Evolutionary conservation across 495 filamentous ascomycete species (phyloP).

Genomic region (Podospora conica): DNA sequence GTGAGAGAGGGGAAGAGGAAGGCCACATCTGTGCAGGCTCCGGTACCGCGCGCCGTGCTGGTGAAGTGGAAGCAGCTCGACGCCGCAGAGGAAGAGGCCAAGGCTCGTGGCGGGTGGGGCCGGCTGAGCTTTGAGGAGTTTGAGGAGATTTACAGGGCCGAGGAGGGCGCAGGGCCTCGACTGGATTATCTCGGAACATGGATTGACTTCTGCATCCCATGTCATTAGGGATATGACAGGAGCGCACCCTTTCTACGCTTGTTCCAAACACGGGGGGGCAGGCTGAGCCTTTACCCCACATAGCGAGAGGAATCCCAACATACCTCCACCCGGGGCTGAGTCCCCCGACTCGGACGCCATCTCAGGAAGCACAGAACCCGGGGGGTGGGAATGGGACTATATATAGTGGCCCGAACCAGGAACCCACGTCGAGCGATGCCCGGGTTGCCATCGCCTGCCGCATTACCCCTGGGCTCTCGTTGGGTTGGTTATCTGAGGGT

Average conservation of each 20-base stretch:
- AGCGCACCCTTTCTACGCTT: neutral
- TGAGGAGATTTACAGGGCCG: constrained; percentile 58
- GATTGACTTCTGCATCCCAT: constrained; percentile 71
- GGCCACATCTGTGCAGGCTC: constrained; percentile 27
- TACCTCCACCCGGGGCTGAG: too few species aligned
- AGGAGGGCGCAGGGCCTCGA: constrained; percentile 46
- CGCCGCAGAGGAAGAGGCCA: constrained; percentile 57
- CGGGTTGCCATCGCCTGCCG: neutral
- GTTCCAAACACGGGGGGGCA: too few species aligned
- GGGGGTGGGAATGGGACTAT: too few species aligned
- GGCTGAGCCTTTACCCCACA: too few species aligned
- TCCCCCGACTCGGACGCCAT: too few species aligned
- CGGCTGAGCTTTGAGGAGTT: constrained; percentile 69
- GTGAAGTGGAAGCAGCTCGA: constrained; percentile 54
- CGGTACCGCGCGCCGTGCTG: constrained; percentile 30
- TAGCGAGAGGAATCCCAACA: neutral
- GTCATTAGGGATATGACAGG: constrained; percentile 14
- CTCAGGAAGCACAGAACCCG: too few species aligned
- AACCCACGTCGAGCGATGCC: too few species aligned
- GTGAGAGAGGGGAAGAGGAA: constrained; percentile 27
- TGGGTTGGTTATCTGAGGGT: neutral
- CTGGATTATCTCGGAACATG: constrained; percentile 76
- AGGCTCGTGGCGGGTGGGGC: constrained; percentile 64
- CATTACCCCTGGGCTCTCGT: neutral
- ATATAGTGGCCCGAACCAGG: too few species aligned